Percentiles rank a stretch among this genome's conserved stretches.
Conservation (phyloP, 2,329 filamentous ascomycete species). For the Fonsecaea nubica region DNA sequence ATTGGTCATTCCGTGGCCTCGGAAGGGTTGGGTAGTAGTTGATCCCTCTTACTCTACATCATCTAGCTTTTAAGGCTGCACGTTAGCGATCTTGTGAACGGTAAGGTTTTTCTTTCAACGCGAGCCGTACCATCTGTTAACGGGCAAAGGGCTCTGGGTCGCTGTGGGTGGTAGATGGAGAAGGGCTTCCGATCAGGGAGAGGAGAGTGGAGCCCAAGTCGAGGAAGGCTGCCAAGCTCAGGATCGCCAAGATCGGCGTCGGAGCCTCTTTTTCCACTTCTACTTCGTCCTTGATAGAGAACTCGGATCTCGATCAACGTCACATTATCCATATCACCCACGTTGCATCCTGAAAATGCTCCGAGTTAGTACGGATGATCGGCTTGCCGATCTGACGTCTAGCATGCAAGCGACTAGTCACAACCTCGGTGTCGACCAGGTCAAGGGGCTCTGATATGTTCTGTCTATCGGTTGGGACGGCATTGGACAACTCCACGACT, state of each 20-base stretch:
- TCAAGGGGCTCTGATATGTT: background rate
- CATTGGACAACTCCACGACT: background rate
- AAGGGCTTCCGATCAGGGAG: background rate
- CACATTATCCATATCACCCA: background rate
- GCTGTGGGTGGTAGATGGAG: background rate
- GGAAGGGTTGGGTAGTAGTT: too few species aligned
- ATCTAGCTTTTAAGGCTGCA: too few species aligned
- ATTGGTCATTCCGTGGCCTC: too few species aligned
- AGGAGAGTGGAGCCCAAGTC: background rate
- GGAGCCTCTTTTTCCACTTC: background rate
- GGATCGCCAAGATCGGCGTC: background rate
- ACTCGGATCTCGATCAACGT: constrained; percentile 4
- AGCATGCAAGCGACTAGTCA: background rate
- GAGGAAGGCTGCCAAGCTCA: background rate
- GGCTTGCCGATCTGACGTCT: constrained; percentile 5
- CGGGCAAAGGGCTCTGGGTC: background rate
- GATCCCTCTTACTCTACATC: too few species aligned
- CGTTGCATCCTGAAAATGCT: constrained; percentile 3
- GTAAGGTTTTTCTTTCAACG: too few species aligned
- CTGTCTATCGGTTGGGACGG: background rate
- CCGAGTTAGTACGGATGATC: constrained; percentile 11
- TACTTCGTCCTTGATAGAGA: constrained; percentile 1
- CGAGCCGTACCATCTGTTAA: background rate
- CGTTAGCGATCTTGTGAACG: too few species aligned
- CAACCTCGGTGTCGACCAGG: constrained; percentile 2